phyloP scores from a whole-genome alignment of 345 rosid species.

The Syzygium oleosum region DNA sequence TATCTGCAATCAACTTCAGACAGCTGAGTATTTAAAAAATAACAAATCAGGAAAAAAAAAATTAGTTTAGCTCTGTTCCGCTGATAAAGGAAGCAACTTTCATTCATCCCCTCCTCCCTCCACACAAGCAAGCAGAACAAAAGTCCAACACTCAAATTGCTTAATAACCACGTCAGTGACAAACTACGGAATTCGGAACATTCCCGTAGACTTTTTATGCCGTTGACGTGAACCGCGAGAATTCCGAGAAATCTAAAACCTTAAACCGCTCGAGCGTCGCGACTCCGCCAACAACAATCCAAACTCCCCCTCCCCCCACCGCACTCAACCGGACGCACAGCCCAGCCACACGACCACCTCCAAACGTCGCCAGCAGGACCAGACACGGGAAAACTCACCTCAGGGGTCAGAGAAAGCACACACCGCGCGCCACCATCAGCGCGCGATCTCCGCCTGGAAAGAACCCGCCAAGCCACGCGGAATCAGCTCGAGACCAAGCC shows the following conservation, averaged over 20 bases:
- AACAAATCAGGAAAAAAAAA: background rate
- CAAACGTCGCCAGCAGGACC: background rate
- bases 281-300: background rate
- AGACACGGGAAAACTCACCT: background rate
- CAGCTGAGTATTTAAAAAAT: background rate
- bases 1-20: background rate
- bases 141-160: background rate
- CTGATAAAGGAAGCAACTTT: background rate
- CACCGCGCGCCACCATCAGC: background rate
- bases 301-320: background rate
- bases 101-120: background rate
- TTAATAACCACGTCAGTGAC: background rate
- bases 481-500: background rate
- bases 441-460: background rate
- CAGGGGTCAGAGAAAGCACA: background rate
- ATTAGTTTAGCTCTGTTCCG: background rate
- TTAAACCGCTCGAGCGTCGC: background rate
- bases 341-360: background rate
- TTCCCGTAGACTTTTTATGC: background rate
- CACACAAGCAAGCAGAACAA: background rate
- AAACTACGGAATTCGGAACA: background rate
- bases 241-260: background rate
- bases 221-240: background rate
- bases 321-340: background rate
- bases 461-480: background rate